Base-by-base conservation (phyloP, 2,329 filamentous ascomycete species). In the Trichoderma polysporum region DNA sequence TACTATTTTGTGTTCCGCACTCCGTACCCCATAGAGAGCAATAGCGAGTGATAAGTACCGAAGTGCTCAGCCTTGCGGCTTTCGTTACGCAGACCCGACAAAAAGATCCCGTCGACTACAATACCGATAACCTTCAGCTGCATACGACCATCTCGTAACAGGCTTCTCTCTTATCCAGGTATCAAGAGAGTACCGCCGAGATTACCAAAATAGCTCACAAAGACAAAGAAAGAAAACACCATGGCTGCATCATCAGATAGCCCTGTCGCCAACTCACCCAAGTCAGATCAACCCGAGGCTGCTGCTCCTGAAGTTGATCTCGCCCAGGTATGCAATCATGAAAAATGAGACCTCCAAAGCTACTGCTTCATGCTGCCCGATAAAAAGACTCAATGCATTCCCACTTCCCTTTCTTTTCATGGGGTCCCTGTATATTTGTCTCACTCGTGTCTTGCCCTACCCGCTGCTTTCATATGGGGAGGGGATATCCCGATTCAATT, bases 301-400 rank as follows among this genome's bases (percentile, higher is more conserved):
- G 57, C 35, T 47, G 31, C 31, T 52, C 35, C 64, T 10, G 56
- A 47, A 17, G 65, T 33, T 19, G 50, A 67, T 25, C 37, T 67
- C 39, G 52, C 65, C 10, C 57, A 67, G 65, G 65, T 61, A 67
- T 57, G 65, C 56, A 13, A 19, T 54, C n/a, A n/a, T n/a, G 5
- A 39, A 8, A 19, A 52, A 31, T 19, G 12, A 9, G 49, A 2
- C 12, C 10, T 19, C n/a, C 3, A 6, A 8, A 8, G 39, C 19
- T 45, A 1, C 17, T 2, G 5, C 19, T 45, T 19, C 9, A 13
- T 12, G 13, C 19, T 25, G 45, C 19, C 45, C n/a, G 9, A 12
- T 22, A 13, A 19, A n/a, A 13, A n/a, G 10, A 19, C 8, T 27
- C n/a, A n/a, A 31, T 7, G 27, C 27, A 31, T 29, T 53, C 27